phyloP scores from a whole-genome alignment of 495 filamentous ascomycete genomes.

The Parachaetomium inaequale region DNA sequence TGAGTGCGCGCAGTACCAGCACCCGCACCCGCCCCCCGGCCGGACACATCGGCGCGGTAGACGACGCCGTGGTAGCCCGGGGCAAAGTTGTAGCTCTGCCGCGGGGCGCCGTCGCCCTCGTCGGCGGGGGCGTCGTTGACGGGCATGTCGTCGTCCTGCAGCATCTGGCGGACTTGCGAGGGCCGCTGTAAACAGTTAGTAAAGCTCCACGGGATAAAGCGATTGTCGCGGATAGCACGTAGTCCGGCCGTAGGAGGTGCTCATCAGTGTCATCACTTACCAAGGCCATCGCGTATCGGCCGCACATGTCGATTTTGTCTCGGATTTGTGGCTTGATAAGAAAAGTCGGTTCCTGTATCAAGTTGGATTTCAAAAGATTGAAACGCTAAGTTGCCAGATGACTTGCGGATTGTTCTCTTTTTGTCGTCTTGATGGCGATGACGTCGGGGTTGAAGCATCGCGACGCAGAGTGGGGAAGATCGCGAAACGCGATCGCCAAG shows the following conservation, averaged over 20 bases:
- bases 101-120: slow-evolving; percentile 50
- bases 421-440: background rate
- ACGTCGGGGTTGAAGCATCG: slow-evolving; percentile 6
- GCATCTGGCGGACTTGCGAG: slow-evolving; percentile 62
- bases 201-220: background rate
- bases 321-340: background rate
- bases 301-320: slow-evolving; percentile 60
- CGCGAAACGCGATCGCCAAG: slow-evolving; percentile 17
- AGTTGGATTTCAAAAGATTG: background rate
- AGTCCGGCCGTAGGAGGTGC: too few relatives aligned
- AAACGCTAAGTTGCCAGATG: background rate
- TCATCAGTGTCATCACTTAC: slow-evolving; percentile 46
- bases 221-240: background rate
- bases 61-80: slow-evolving; percentile 82
- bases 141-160: slow-evolving; percentile 70
- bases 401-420: background rate
- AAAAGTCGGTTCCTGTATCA: too few relatives aligned
- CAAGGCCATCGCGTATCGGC: slow-evolving; percentile 75
- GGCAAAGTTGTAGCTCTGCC: slow-evolving; percentile 89
- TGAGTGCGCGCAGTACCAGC: background rate
- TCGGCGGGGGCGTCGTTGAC: slow-evolving; percentile 76
- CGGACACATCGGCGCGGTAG: slow-evolving; percentile 71
- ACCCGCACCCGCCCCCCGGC: slow-evolving; percentile 43
- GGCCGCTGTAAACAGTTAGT: slow-evolving; percentile 45
- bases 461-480: background rate